Conservation (phyloP, 2,329 filamentous ascomycete species). For the Colletotrichum truncatum region DNA sequence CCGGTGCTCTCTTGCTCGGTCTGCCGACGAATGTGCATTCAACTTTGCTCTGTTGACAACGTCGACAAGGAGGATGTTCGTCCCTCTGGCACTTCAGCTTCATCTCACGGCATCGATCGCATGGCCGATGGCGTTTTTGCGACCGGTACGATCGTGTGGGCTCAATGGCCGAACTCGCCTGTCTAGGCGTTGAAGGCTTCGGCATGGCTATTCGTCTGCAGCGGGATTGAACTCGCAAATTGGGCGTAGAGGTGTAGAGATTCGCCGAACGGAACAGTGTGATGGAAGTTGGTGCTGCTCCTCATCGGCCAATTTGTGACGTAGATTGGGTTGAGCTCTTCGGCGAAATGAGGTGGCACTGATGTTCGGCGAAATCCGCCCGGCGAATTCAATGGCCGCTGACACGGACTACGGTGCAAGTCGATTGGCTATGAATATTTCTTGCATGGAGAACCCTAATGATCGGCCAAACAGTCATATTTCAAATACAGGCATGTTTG, state of each 20-base stretch:
- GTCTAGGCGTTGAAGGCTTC: neutral
- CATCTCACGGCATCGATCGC: neutral
- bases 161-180: neutral
- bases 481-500: too few species aligned
- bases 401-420: too few species aligned
- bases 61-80: neutral
- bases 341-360: neutral
- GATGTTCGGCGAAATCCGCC: too few species aligned
- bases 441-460: too few species aligned
- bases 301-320: too few species aligned
- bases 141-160: slow-evolving; percentile 25
- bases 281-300: too few species aligned
- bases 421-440: too few species aligned
- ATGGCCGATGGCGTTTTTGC: slow-evolving; percentile 17
- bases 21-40: slow-evolving; percentile 27
- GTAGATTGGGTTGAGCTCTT: too few species aligned
- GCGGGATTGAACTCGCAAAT: neutral
- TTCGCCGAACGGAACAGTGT: neutral
- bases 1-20: neutral
- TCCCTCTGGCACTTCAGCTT: slow-evolving; percentile 29
- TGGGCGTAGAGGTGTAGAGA: neutral
- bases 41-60: slow-evolving; percentile 8
- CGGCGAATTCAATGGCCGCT: too few species aligned
- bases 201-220: neutral
- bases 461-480: too few species aligned